Conservation (phyloP, 305 asterid species). For the Ilex paraguariensis region DNA sequence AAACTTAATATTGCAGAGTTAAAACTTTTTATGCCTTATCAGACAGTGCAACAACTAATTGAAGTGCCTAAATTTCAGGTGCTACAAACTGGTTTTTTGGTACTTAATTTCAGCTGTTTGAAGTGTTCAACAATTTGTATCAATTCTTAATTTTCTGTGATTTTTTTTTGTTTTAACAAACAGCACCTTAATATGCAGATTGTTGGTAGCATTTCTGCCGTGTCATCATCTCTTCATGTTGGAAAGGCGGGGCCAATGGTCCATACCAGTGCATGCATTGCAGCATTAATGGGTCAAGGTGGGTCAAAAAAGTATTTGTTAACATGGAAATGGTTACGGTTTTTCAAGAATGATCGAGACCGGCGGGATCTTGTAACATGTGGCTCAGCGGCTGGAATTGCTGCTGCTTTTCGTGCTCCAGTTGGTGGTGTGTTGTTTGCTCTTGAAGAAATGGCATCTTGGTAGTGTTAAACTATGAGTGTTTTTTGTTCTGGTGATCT, state of each 20-base stretch:
- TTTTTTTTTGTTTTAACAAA: too few species aligned
- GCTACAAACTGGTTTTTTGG: too few species aligned
- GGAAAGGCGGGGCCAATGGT: slow-evolving; percentile 99
- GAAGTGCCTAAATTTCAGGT: too few species aligned
- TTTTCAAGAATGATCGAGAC: slow-evolving; percentile 81
- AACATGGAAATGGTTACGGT: slow-evolving; percentile 73
- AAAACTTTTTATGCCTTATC: too few species aligned
- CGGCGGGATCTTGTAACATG: slow-evolving; percentile 90
- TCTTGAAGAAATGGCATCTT: slow-evolving; percentile 94
- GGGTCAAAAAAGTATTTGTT: slow-evolving; percentile 67
- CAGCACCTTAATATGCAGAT: slow-evolving; percentile 39
- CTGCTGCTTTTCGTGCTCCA: slow-evolving; percentile 99
- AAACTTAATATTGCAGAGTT: too few species aligned
- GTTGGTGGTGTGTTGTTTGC: slow-evolving; percentile 94
- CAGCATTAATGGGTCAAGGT: slow-evolving; percentile 78
- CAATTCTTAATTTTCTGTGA: too few species aligned
- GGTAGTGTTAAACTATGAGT: slow-evolving; percentile 39
- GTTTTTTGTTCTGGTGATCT: slow-evolving; percentile 5
- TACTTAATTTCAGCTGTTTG: too few species aligned
- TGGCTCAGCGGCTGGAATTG: slow-evolving; percentile 98
- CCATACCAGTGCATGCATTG: slow-evolving; percentile 88
- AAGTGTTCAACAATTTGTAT: too few species aligned
- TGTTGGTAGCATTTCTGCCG: slow-evolving; percentile 87
- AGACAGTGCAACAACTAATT: too few species aligned
- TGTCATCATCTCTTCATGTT: slow-evolving; percentile 76